A percentile compares a stretch with the other conserved stretches of the same genome.
Evolutionary conservation across 1,139 yeast genomes (phyloP).

Genomic region (Pichia sp.): DNA sequence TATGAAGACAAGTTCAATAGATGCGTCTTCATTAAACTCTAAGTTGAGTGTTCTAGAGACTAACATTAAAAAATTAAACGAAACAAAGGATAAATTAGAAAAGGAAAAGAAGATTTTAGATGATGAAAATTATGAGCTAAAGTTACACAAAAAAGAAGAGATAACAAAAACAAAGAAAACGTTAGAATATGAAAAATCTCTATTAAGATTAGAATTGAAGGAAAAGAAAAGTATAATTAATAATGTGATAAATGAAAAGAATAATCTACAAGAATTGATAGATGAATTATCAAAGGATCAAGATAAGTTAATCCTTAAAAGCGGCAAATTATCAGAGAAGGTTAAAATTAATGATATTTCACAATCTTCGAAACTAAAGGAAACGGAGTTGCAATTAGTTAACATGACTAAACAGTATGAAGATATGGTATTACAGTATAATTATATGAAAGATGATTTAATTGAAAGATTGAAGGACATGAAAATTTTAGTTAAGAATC

Average conservation of each 20-base stretch:
- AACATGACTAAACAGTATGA: conserved; percentile 13
- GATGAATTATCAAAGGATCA: conserved; percentile 1
- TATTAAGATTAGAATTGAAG: conserved; percentile 2
- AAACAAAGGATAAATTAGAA: conserved; percentile 11
- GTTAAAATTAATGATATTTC: neutral
- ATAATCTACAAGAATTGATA: neutral
- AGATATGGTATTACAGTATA: conserved; percentile 23
- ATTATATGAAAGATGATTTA: conserved; percentile 29
- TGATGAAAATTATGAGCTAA: conserved; percentile 7
- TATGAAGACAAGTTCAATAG: conserved; percentile 3
- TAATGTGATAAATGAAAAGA: conserved; percentile 7
- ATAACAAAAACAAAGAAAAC: conserved; percentile 9
- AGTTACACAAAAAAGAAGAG: conserved; percentile 1
- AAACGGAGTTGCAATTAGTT: conserved; percentile 3
- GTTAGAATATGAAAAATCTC: conserved; percentile 10
- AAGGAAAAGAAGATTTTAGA: conserved; percentile 15
- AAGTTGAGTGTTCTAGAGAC: conserved; percentile 15
- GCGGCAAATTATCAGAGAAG: conserved; percentile 1
- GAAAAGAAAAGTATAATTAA: conserved; percentile 9
- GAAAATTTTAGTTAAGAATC: conserved; percentile 17
- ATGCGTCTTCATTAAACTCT: conserved; percentile 21
- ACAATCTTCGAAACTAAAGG: neutral
- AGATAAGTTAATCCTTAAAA: conserved; percentile 4
- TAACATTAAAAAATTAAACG: conserved; percentile 8
- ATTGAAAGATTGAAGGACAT: conserved; percentile 21